Base-by-base conservation (phyloP, 768 basidiomycete genomes). In the Tylopilus vinaceipallidus region DNA sequence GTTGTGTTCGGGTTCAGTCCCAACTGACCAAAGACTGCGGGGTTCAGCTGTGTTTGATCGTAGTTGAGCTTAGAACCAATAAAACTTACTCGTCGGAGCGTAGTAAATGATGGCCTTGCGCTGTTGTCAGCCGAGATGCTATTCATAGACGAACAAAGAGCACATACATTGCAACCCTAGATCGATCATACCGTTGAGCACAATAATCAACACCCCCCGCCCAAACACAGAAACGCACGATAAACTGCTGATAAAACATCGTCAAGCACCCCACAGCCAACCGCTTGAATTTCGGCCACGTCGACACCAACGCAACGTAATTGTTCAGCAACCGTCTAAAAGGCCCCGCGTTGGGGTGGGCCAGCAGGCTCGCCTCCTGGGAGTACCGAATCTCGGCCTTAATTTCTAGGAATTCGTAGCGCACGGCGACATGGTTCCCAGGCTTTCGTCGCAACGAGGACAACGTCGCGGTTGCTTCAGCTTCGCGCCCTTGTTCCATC, bases 331-430 rank as follows among this genome's bases (percentile, higher is more conserved):
- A 27, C 10, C 45, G 55, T 27, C 46, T 54, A n/a, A 55, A 42
- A 3, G 49, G 53, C 12, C 63, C 44, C 6, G 66, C 65, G 20
- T 59, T 30, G 14, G 66, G 67, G 48, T 57, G 40, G 4, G 57
- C 49, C 12, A 54, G 47, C 17, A 52, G 44, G 37, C 11, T 57
- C 12, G 41, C 54, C 42, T 67, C 65, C 22, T 45, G 64, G 4
- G 65, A 47, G 30, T 63, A 67, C 14, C 27, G 61, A 23, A 67
- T 45, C 50, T 72, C 71, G n/a, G 68, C 70, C 51, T 69, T 66
- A 54, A 75, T 75, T 49, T 71, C 72, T 37, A 70, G 32, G 33
- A 68, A 71, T 42, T 75, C 74, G 36, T 73, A 67, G 16, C 67
- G 70, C 7, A 75, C 66, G 1, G 61, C 49, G 32, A 62, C 30